Percentiles rank a stretch among this genome's conserved stretches.
Conservation (phyloP, 2,329 filamentous ascomycete genomes). For the Fusarium solani-melongenae region DNA sequence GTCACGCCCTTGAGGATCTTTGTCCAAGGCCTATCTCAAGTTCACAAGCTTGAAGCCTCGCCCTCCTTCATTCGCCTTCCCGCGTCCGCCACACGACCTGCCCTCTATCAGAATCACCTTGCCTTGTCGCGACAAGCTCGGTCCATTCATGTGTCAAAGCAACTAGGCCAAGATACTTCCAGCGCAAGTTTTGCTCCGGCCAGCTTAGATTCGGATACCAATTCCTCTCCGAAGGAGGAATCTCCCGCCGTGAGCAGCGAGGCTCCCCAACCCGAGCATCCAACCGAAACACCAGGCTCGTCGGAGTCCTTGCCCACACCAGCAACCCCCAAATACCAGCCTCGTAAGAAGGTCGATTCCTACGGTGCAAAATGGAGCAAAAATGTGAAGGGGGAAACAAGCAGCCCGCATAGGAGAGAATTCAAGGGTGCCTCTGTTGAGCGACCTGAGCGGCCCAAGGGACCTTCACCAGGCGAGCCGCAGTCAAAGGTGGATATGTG, state of each 20-base stretch:
- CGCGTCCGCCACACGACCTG: conserved; percentile 6
- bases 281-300: not conserved
- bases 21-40: conserved; percentile 57
- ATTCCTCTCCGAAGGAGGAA: not conserved
- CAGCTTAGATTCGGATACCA: not conserved
- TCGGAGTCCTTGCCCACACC: conserved; percentile 17
- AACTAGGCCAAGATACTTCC: conserved; percentile 29
- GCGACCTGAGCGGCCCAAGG: conserved; percentile 4
- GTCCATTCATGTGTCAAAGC: conserved; percentile 36
- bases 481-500: conserved; percentile 63
- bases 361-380: not conserved
- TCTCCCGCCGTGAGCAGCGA: conserved; percentile 6
- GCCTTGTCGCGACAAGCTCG: conserved; percentile 37
- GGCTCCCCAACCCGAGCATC: not conserved
- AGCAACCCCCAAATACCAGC: not conserved
- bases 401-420: not conserved
- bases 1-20: conserved; percentile 59
- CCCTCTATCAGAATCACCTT: conserved; percentile 24
- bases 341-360: not conserved
- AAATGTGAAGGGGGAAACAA: not conserved
- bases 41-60: conserved; percentile 48
- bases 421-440: conserved; percentile 1
- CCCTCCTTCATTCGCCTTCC: conserved; percentile 30
- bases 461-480: conserved; percentile 24
- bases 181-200: not conserved